Evolutionary conservation across 2,329 filamentous ascomycete species (phyloP).

Genomic region (Pseudogymnoascus sp.): DNA sequence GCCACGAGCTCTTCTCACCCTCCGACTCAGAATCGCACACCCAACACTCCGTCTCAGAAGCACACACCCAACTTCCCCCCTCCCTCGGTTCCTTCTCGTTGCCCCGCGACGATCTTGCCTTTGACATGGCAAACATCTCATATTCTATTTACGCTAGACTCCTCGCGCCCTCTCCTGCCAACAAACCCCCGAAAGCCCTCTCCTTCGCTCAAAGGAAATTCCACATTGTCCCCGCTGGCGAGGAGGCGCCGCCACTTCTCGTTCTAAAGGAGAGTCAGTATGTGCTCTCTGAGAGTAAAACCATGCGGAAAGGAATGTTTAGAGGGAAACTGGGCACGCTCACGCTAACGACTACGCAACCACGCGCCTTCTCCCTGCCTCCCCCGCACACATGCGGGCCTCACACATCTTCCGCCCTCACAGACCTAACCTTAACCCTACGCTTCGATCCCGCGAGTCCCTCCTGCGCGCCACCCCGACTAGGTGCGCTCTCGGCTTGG

Average conservation of each 20-base stretch:
- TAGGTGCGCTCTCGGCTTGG: not conserved
- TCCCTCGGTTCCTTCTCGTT: conserved; percentile 21
- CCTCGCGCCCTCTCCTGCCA: conserved; percentile 11
- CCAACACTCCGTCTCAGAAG: conserved; percentile 24
- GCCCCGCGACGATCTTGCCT: conserved; percentile 25
- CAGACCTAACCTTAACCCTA: not conserved
- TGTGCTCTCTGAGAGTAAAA: conserved; percentile 24
- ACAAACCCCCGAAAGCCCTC: not conserved
- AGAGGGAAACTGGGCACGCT: conserved; percentile 29
- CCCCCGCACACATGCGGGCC: not conserved
- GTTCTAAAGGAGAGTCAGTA: conserved; percentile 21
- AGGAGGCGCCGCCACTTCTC: conserved; percentile 27
- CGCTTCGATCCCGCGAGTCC: not conserved
- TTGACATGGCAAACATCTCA: conserved; percentile 25
- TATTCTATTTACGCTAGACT: conserved; percentile 26
- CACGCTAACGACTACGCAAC: conserved; percentile 26
- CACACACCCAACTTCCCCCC: conserved; percentile 27
- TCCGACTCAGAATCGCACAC: conserved; percentile 26
- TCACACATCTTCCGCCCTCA: not conserved
- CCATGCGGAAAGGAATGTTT: conserved; percentile 28
- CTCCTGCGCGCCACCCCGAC: not conserved
- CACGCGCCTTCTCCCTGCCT: conserved; percentile 18
- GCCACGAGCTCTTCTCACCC: conserved; percentile 16
- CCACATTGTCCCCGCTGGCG: conserved; percentile 23
- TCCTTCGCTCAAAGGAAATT: conserved; percentile 18